phyloP scores from a whole-genome alignment of 208 protist species.

The Leishmania lainsoni region DNA sequence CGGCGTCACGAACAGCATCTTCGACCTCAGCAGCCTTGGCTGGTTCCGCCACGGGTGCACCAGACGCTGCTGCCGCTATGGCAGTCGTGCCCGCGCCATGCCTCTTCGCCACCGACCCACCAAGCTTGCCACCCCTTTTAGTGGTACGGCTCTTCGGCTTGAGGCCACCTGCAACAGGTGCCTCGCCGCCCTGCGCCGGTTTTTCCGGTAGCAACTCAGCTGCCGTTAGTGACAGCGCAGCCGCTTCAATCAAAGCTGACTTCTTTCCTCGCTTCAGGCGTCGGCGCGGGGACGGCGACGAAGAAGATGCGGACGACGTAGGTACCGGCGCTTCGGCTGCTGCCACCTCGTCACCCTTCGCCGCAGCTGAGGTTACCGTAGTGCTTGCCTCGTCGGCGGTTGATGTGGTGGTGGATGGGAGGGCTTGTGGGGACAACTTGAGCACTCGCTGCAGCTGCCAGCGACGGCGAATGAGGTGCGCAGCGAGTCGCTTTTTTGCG shows the following conservation, averaged over 20 bases:
- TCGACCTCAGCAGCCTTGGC: background rate
- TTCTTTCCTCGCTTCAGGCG: background rate
- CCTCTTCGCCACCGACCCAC: background rate
- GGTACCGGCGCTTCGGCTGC: background rate
- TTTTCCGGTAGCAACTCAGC: background rate
- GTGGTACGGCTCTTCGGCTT: background rate
- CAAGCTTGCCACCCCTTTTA: slow-evolving; percentile 6
- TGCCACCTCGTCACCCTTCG: background rate
- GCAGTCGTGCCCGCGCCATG: background rate
- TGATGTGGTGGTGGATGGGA: background rate
- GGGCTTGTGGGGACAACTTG: background rate
- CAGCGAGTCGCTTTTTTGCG: slow-evolving; percentile 16
- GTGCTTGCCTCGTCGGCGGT: background rate
- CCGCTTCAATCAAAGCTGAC: background rate
- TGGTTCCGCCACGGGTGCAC: background rate
- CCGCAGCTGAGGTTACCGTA: background rate
- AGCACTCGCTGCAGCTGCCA: slow-evolving; percentile 33
- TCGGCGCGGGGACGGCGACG: slow-evolving; percentile 1
- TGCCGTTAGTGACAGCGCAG: background rate
- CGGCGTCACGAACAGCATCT: background rate
- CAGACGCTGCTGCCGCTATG: background rate
- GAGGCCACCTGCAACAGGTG: background rate
- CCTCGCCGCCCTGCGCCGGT: background rate
- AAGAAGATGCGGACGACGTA: background rate
- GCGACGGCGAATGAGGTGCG: slow-evolving; percentile 27